Percentiles rank a stretch among this genome's conserved stretches.
phyloP scores from a whole-genome alignment of 805 yeast species.

The Tetrapisispora fleetii region DNA sequence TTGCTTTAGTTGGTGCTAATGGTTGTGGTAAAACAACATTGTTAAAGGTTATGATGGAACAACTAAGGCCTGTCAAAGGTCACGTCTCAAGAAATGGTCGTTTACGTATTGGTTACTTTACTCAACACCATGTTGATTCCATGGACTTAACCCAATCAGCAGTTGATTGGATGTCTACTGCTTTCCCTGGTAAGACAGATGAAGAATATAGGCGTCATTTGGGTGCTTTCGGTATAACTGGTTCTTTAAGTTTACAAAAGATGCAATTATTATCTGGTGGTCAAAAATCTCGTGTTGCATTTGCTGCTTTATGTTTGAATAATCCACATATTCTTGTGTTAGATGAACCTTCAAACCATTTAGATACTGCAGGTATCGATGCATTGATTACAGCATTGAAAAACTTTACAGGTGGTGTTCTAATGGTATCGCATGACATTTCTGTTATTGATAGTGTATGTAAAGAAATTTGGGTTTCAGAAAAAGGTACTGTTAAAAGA shows the following conservation, averaged over 20 bases:
- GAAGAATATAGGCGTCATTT: constrained; percentile 95
- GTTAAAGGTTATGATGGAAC: constrained; percentile 76
- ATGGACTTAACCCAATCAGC: constrained; percentile 83
- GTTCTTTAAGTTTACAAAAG: constrained; percentile 83
- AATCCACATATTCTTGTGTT: constrained; percentile 86
- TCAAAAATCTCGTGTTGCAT: constrained; percentile 96
- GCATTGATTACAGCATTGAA: constrained; percentile 86
- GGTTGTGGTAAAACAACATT: constrained; percentile 99
- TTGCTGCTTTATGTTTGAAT: constrained; percentile 84
- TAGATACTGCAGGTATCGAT: constrained; percentile 96
- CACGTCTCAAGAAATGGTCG: constrained; percentile 72
- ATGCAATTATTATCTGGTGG: constrained; percentile 91
- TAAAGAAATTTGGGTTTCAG: constrained; percentile 93
- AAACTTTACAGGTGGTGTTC: constrained; percentile 86
- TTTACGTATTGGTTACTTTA: constrained; percentile 89
- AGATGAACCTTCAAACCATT: constrained; percentile 97
- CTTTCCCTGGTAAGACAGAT: constrained; percentile 87
- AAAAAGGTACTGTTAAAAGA: constrained; percentile 66
- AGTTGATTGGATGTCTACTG: constrained; percentile 85
- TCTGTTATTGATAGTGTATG: constrained; percentile 80
- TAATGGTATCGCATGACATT: constrained; percentile 98
- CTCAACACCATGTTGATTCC: constrained; percentile 97
- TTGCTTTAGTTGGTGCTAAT: constrained; percentile 96
- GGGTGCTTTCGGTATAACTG: constrained; percentile 96
- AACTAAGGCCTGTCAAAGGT: constrained; percentile 65